These are phyloP conservation scores for Paecilomyces sp. DNA, from an alignment of 2,329 filamentous ascomycete genomes.

Conservation along the genomic window DNA sequence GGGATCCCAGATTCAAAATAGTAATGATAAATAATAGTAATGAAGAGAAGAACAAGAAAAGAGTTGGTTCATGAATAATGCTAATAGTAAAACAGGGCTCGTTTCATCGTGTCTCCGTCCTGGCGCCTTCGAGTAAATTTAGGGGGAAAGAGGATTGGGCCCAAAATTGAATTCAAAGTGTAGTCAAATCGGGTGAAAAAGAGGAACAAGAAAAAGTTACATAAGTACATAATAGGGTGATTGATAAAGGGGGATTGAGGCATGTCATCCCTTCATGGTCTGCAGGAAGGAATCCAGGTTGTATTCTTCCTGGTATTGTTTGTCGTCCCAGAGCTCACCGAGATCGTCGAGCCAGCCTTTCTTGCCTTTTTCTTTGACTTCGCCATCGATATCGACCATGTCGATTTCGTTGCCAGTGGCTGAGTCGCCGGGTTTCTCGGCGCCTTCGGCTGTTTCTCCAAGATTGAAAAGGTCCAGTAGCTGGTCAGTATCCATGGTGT, in stretches of 20 bases:
- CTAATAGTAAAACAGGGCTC: slow-evolving; percentile 1
- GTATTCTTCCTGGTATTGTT: slow-evolving; percentile 97
- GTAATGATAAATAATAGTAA: background rate
- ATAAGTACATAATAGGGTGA: background rate
- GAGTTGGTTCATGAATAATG: background rate
- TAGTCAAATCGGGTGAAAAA: background rate
- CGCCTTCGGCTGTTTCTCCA: slow-evolving; percentile 56
- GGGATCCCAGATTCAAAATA: too few relatives aligned
- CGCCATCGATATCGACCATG: slow-evolving; percentile 88
- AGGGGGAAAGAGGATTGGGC: background rate
- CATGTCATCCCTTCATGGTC: slow-evolving; percentile 63
- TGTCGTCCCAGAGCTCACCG: slow-evolving; percentile 94
- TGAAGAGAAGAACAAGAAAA: background rate
- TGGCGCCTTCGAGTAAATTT: background rate
- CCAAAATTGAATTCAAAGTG: background rate
- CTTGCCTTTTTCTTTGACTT: slow-evolving; percentile 90
- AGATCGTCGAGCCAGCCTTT: slow-evolving; percentile 94
- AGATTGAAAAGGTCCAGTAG: slow-evolving; percentile 95
- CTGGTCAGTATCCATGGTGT: slow-evolving; percentile 97
- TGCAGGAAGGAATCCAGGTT: slow-evolving; percentile 92
- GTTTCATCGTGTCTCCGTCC: slow-evolving; percentile 5
- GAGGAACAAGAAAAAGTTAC: background rate
- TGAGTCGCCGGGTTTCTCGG: slow-evolving; percentile 56
- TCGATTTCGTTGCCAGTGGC: slow-evolving; percentile 54
- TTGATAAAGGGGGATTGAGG: background rate